Percentiles rank a stretch among this genome's conserved stretches.
phyloP scores from a whole-genome alignment of 2,329 filamentous ascomycete genomes.

The Gaeumannomyces sp. region DNA sequence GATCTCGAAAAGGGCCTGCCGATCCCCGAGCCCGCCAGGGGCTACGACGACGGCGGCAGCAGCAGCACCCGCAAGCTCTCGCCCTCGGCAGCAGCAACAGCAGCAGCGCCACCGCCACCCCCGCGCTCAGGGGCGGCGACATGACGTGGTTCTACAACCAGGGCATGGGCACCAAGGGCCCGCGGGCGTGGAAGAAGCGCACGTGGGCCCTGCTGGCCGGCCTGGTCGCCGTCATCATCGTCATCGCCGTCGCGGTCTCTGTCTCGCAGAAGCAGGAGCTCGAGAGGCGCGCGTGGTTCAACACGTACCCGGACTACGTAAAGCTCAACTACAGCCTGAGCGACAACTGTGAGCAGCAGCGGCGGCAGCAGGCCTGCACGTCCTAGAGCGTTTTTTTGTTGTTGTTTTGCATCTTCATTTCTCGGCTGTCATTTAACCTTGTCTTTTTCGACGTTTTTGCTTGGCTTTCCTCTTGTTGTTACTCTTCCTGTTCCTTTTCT shows the following conservation, averaged over 20 bases:
- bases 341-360: slow-evolving; percentile 37
- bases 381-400: not conserved
- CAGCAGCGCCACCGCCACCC: not conserved
- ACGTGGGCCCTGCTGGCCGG: slow-evolving; percentile 39
- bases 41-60: not conserved
- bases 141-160: slow-evolving; percentile 12
- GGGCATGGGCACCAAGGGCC: slow-evolving; percentile 15
- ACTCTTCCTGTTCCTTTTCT: not conserved
- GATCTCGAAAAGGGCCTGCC: slow-evolving; percentile 1
- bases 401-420: not conserved
- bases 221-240: slow-evolving; percentile 29
- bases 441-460: not conserved
- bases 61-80: not conserved
- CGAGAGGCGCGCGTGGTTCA: slow-evolving; percentile 21
- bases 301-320: slow-evolving; percentile 43
- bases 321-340: slow-evolving; percentile 39
- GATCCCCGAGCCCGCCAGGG: too few relatives aligned
- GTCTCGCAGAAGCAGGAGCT: slow-evolving; percentile 33
- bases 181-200: slow-evolving; percentile 46
- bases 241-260: slow-evolving; percentile 42
- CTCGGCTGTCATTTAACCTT: not conserved
- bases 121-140: not conserved
- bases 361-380: not conserved
- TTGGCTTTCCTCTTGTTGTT: not conserved
- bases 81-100: not conserved